These are phyloP conservation scores for Mycosarcoma mackinlayi DNA, from an alignment of 1,284 basidiomycete genomes.

Conservation along the genomic window DNA sequence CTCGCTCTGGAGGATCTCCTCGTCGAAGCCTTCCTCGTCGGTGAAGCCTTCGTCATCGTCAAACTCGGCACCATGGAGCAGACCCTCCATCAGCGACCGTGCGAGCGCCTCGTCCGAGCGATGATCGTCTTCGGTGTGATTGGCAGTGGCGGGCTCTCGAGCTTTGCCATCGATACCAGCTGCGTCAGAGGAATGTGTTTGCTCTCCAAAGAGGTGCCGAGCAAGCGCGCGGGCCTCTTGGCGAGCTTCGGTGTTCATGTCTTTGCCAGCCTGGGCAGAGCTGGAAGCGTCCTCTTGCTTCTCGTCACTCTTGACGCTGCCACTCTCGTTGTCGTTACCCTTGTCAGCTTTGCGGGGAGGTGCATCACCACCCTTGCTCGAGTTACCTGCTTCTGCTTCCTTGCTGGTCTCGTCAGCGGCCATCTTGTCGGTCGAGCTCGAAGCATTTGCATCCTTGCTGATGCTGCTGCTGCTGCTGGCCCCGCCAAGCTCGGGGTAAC, in stretches of 20 bases:
- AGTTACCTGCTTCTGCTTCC: constrained; percentile 48
- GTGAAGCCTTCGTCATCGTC: constrained; percentile 56
- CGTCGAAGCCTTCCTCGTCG: constrained; percentile 60
- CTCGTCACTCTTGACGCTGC: constrained; percentile 6
- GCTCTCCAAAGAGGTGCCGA: constrained; percentile 36
- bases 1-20: constrained; percentile 58
- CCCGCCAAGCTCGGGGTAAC: constrained; percentile 30
- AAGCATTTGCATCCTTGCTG: constrained; percentile 73
- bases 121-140: constrained; percentile 14
- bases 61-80: constrained; percentile 52
- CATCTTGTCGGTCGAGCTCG: constrained; percentile 58
- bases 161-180: constrained; percentile 26
- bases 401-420: constrained; percentile 19
- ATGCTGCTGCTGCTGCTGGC: constrained; percentile 69
- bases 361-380: background rate
- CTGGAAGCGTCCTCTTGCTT: constrained; percentile 15
- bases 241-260: constrained; percentile 19
- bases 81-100: constrained; percentile 52
- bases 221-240: constrained; percentile 37
- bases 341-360: constrained; percentile 1
- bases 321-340: constrained; percentile 2
- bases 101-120: constrained; percentile 54
- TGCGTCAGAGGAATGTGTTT: constrained; percentile 9
- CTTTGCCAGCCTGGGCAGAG: constrained; percentile 13
- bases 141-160: constrained; percentile 7